Conservation (phyloP, 2,329 filamentous ascomycete species). For the Aspergillus sp. region DNA sequence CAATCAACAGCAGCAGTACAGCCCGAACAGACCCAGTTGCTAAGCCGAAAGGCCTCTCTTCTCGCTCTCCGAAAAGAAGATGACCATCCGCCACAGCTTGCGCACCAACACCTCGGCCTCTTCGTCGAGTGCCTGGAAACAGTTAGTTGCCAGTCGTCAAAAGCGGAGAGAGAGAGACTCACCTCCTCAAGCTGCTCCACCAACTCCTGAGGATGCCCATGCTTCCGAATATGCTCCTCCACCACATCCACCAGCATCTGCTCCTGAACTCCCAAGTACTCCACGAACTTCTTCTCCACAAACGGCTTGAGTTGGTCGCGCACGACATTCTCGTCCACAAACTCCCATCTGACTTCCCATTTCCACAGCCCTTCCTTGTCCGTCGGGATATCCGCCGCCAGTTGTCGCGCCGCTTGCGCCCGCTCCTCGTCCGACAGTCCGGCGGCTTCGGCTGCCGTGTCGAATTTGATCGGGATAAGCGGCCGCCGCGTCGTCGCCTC, state of each 20-base stretch:
- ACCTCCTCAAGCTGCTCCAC: slow-evolving; percentile 79
- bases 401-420: slow-evolving; percentile 65
- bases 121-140: slow-evolving; percentile 69
- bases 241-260: slow-evolving; percentile 91
- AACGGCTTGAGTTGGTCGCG: slow-evolving; percentile 84
- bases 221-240: slow-evolving; percentile 71
- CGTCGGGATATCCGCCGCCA: slow-evolving; percentile 83
- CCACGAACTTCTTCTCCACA: slow-evolving; percentile 96
- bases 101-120: slow-evolving; percentile 89
- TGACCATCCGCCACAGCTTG: slow-evolving; percentile 97
- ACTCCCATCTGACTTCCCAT: slow-evolving; percentile 91
- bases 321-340: slow-evolving; percentile 70
- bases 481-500: slow-evolving; percentile 60
- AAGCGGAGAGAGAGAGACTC: slow-evolving; percentile 30
- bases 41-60: slow-evolving; percentile 72
- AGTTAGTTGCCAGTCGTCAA: slow-evolving; percentile 22
- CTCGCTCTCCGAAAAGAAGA: slow-evolving; percentile 94
- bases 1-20: no score
- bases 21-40: no score
- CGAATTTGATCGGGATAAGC: slow-evolving; percentile 74
- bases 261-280: slow-evolving; percentile 92
- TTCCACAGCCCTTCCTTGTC: slow-evolving; percentile 79
- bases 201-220: slow-evolving; percentile 65
- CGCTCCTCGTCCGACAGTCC: slow-evolving; percentile 79
- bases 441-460: slow-evolving; percentile 55